A percentile compares a stretch with the other conserved stretches of the same genome.
Evolutionary conservation across 2,329 filamentous ascomycete species (phyloP).

Genomic region (Huntiella omanensis): DNA sequence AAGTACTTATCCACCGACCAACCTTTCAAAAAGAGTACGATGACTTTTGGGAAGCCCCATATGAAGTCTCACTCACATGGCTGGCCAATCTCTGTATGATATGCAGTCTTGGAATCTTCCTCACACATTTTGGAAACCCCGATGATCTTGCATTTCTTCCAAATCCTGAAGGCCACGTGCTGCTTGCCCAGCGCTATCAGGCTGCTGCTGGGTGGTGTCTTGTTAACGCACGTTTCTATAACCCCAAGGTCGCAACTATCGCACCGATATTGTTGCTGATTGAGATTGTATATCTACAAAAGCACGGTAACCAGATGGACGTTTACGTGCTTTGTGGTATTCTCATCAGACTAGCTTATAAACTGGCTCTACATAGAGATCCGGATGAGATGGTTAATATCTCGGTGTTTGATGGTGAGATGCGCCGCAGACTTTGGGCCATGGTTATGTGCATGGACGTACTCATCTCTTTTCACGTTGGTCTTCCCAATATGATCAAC

Average conservation of each 20-base stretch:
- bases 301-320: slow-evolving; percentile 31
- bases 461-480: slow-evolving; percentile 47
- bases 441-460: slow-evolving; percentile 39
- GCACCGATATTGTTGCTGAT: slow-evolving; percentile 32
- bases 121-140: slow-evolving; percentile 24
- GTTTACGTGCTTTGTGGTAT: slow-evolving; percentile 34
- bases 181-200: slow-evolving; percentile 26
- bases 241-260: slow-evolving; percentile 28
- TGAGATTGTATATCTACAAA: slow-evolving; percentile 34
- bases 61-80: slow-evolving; percentile 24
- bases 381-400: slow-evolving; percentile 31
- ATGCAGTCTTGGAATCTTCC: slow-evolving; percentile 24
- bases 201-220: slow-evolving; percentile 32
- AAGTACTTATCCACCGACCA: slow-evolving; percentile 34
- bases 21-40: slow-evolving; percentile 32
- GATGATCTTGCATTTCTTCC: slow-evolving; percentile 15
- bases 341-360: slow-evolving; percentile 34
- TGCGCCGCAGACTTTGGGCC: slow-evolving; percentile 34
- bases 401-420: slow-evolving; percentile 33
- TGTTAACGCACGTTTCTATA: slow-evolving; percentile 29
- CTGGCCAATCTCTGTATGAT: slow-evolving; percentile 32
- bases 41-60: slow-evolving; percentile 28
- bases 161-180: slow-evolving; percentile 16
- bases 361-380: slow-evolving; percentile 40
- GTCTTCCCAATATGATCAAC: slow-evolving; percentile 46